Base-by-base conservation (phyloP, 331 rosid genomes). In the Acacia pycnantha region DNA sequence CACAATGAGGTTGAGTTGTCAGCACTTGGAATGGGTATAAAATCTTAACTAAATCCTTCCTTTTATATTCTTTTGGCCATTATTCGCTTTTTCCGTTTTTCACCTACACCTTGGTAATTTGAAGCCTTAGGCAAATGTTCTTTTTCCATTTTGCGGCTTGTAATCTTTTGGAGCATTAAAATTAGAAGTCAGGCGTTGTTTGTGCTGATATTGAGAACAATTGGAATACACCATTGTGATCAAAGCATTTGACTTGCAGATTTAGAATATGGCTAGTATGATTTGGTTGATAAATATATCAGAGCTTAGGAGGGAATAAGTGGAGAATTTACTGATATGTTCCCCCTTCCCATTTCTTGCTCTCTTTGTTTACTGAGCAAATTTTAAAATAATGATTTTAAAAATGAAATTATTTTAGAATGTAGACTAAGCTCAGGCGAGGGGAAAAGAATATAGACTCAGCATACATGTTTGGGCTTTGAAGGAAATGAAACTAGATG, bases 11-110 rank as follows among this genome's bases (percentile, higher is more conserved):
- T 95, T 35, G 98, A 93, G 87, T 97, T 95, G 62, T 95, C 98
- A 35, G 98, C 98, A 62, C 87, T 95, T 19, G 98, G 98, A 88
- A 95, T 95, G 98, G 98, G 98, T 95, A 91, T 84, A 19, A 64
- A 43, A 58, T 84, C 77, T 72, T 58, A 77, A 47, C 79, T 15
- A 75, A 62, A 59, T 70, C 47, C 5, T 11, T 67, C 47, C 76
- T 22, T 43, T n/a, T 43, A n/a, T 70, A 11, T 41, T 70, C 26
- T 41, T 37, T 37, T 21, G 54, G 22, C 1, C 11, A 35, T 58
- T 76, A 33, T 29, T 16, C 6, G 10, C 18, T 73, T 29, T 58
- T 58, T 58, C 29, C 24, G 35, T 24, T 48, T 73, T 71, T 24
- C 16, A n/a, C 22, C 4, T 1, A 26, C 31, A 69, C 31, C 31